These are phyloP conservation scores for Magnusiomyces clavatus DNA, from an alignment of 1,139 yeast genomes.

Conservation along the genomic window DNA sequence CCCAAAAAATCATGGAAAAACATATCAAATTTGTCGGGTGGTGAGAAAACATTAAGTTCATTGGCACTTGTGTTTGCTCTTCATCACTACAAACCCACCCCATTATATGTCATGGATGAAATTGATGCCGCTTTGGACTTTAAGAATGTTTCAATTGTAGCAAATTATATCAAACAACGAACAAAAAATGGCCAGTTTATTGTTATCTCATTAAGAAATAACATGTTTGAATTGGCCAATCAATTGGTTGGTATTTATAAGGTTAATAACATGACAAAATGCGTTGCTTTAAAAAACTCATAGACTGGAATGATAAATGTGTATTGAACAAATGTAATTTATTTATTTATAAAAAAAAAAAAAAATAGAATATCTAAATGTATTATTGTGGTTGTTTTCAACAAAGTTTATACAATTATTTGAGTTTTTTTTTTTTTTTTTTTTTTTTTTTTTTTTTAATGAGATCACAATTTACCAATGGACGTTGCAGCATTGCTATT, in stretches of 20 bases:
- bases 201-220: slow-evolving; percentile 89
- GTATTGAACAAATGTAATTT: too few relatives aligned
- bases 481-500: too few relatives aligned
- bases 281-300: slow-evolving; percentile 63
- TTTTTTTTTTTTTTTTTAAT: too few relatives aligned
- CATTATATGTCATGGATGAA: slow-evolving; percentile 97
- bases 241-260: slow-evolving; percentile 94
- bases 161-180: slow-evolving; percentile 90
- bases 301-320: slow-evolving; percentile 33
- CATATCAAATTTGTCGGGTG: slow-evolving; percentile 91
- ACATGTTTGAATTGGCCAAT: slow-evolving; percentile 95
- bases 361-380: too few relatives aligned
- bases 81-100: slow-evolving; percentile 95
- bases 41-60: slow-evolving; percentile 93
- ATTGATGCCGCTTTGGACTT: slow-evolving; percentile 98
- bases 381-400: too few relatives aligned
- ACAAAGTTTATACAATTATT: too few relatives aligned
- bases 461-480: too few relatives aligned
- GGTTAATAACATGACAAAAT: slow-evolving; percentile 81
- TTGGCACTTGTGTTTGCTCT: slow-evolving; percentile 93
- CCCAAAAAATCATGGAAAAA: slow-evolving; percentile 98
- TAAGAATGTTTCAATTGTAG: slow-evolving; percentile 93
- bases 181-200: slow-evolving; percentile 95
- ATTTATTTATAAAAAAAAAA: too few relatives aligned
- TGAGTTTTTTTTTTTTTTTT: too few relatives aligned